Conservation (phyloP, 139 green algal genomes). For the Chlorella vulgaris region DNA sequence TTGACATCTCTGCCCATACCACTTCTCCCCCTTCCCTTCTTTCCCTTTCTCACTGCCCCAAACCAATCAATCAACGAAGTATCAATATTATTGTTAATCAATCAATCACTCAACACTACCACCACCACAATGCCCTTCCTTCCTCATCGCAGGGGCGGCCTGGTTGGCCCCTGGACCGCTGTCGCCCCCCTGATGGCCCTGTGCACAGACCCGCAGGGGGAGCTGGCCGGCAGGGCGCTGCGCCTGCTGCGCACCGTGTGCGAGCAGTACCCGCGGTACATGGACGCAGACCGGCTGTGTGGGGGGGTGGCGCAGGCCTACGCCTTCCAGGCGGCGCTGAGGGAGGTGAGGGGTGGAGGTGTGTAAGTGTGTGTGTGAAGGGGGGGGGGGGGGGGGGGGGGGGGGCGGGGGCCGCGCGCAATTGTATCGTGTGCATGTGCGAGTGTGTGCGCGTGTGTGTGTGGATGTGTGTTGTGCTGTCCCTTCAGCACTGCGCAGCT, state of each 20-base stretch:
- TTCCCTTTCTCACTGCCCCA: no score
- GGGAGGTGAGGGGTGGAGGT: background rate
- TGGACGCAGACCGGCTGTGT: slow-evolving; percentile 37
- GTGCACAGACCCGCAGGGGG: slow-evolving; percentile 59
- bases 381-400: no score
- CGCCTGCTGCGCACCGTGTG: slow-evolving; percentile 37
- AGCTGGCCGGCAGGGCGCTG: slow-evolving; percentile 43
- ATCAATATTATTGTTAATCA: no score
- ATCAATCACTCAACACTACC: background rate
- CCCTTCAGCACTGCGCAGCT: no score
- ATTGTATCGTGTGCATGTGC: background rate
- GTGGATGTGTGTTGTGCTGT: no score
- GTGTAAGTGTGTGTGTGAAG: background rate
- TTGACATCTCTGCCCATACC: no score
- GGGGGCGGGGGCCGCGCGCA: no score
- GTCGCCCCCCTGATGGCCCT: slow-evolving; percentile 66
- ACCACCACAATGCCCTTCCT: no score
- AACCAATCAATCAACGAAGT: no score
- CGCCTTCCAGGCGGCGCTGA: slow-evolving; percentile 55
- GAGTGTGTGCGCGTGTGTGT: background rate
- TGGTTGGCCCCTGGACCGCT: slow-evolving; percentile 75
- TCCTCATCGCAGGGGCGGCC: slow-evolving; percentile 49
- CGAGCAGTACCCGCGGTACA: slow-evolving; percentile 29
- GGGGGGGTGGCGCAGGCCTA: slow-evolving; percentile 54
- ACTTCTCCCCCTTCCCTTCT: no score